A percentile compares a stretch with the other conserved stretches of the same genome.
Conservation (phyloP, 305 asterid species). For the Fraxinus ornus region DNA sequence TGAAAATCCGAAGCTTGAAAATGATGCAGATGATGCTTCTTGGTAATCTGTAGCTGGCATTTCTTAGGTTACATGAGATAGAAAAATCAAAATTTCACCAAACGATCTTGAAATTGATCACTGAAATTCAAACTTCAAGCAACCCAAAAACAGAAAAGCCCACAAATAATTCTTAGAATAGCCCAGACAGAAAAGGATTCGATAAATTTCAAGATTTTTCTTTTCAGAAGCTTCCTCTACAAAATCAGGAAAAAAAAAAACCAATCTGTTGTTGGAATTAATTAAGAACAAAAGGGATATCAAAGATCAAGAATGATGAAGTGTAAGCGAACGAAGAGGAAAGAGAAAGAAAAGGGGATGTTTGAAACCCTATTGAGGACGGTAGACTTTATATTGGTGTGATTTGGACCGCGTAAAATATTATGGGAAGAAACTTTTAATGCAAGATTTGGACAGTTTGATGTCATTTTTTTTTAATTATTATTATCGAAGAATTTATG, state of each 20-base stretch:
- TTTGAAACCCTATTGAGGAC: conserved; percentile 38
- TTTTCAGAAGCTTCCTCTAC: background rate
- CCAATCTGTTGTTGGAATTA: background rate
- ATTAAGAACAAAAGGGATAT: background rate
- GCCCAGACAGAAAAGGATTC: conserved; percentile 2
- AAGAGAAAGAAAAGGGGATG: conserved; percentile 30
- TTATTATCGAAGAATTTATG: too few species aligned
- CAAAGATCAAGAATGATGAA: background rate
- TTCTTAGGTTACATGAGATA: conserved; percentile 34
- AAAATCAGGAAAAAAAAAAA: background rate
- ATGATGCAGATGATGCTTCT: conserved; percentile 36
- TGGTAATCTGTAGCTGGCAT: conserved; percentile 55
- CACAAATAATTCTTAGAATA: background rate
- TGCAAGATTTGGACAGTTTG: conserved; percentile 11
- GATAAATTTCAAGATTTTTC: background rate
- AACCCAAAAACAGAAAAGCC: background rate
- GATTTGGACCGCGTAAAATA: conserved; percentile 38
- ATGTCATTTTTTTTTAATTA: background rate
- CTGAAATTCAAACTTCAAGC: background rate
- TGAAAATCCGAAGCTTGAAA: conserved; percentile 41
- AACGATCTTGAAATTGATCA: conserved; percentile 5
- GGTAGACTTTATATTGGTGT: conserved; percentile 30
- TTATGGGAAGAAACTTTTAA: background rate
- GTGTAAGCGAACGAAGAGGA: background rate
- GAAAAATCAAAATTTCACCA: background rate